Conservation (phyloP, 257 asterid species). For the Avicennia marina region DNA sequence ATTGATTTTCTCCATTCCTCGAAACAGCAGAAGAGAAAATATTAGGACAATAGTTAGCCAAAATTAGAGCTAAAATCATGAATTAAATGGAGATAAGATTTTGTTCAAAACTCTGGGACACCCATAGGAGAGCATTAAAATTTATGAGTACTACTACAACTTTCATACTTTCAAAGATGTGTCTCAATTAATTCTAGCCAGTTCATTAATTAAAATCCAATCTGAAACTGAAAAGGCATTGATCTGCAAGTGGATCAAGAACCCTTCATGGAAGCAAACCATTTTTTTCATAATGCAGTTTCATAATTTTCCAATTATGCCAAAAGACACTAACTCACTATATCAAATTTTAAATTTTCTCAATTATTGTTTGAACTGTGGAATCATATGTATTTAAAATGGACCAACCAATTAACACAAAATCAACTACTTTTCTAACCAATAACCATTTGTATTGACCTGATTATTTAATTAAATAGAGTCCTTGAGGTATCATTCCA, state of each 20-base stretch:
- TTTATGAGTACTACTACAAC: background rate
- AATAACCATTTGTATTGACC: constrained; percentile 24
- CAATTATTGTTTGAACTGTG: background rate
- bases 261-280: constrained; percentile 9
- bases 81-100: background rate
- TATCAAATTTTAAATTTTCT: background rate
- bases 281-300: background rate
- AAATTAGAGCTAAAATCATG: background rate
- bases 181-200: background rate
- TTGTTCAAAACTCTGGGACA: background rate
- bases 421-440: constrained; percentile 20
- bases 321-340: constrained; percentile 16
- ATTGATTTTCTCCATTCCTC: constrained; percentile 8
- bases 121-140: constrained; percentile 4
- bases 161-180: constrained; percentile 6
- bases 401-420: constrained; percentile 12
- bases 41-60: background rate
- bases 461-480: constrained; percentile 8
- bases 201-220: background rate
- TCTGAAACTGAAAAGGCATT: constrained; percentile 9
- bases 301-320: background rate
- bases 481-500: constrained; percentile 7
- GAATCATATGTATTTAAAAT: background rate
- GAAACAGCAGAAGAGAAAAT: background rate
- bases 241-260: constrained; percentile 32